Base-by-base conservation (phyloP, 2,329 filamentous ascomycete species). In the Ceratocystis albifundus region DNA sequence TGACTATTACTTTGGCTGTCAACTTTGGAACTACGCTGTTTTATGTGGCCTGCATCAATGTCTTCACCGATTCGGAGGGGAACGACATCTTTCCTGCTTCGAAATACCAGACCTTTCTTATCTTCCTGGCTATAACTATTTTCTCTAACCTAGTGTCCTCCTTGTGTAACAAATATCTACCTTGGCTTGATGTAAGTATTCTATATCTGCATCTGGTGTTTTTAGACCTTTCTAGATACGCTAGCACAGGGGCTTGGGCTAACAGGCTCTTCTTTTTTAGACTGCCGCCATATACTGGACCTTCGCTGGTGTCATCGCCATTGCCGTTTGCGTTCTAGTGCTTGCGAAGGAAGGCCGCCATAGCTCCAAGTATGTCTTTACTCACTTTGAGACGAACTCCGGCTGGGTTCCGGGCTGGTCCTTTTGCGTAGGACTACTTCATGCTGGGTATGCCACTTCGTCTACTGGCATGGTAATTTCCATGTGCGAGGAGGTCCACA, bases 1-100 rank as follows among this genome's bases (percentile, higher is more conserved):
- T 90, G 74, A 90, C 87, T 70, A 92, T 92, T 70, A 90, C 88
- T 0, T 79, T 90, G n/a, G 83, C 87, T n/a, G 88, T 90, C 73
- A 89, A 89, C 77, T 91, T 90, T 71, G 88, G 87, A 5, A 90
- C 88, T 2, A 88, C 85, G 0, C 83, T 90, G 70, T 81, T 84
- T 73, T 74, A 83, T 67, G 78, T 82, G 66, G 79, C 77, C 15
- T 82, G 80, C 71, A 72, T 84, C 74, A 82, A 83, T 67, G 79
- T 84, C 45, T 84, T 84, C 67, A 76, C 81, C 66, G 74, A 74
- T 2, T 73, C 75, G 45, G 74, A 75, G 4, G 80, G 77, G 55
- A 73, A 74, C 10, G 76, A 73, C 10, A 72, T 84, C 67, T 75
- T 83, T 62, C 74, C 74, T 2, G 80, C 76, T 59, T 79, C 78